Percentiles rank a stretch among this genome's conserved stretches.
phyloP scores from a whole-genome alignment of 2,329 filamentous ascomycete species.

The Sporothrix euskadiensis region DNA sequence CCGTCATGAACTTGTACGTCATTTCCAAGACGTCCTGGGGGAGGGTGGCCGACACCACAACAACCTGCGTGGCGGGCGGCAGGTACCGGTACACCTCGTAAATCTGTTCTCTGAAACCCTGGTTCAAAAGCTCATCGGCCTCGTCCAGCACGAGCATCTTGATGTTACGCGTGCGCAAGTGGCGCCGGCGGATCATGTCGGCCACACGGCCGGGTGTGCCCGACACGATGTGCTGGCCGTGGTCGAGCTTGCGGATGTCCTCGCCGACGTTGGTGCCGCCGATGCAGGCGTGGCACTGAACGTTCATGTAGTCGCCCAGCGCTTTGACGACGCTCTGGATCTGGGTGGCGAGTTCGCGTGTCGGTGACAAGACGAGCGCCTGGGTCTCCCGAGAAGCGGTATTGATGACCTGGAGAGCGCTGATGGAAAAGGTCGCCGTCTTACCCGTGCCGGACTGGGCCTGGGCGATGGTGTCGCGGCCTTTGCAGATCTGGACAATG shows the following conservation, averaged over 20 bases:
- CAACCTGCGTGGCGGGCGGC: slow-evolving; percentile 95
- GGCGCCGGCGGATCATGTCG: slow-evolving; percentile 62
- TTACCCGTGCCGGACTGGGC: slow-evolving; percentile 97
- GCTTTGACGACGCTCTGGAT: slow-evolving; percentile 99
- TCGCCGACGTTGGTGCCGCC: slow-evolving; percentile 97
- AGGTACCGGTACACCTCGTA: slow-evolving; percentile 98
- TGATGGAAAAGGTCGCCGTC: slow-evolving; percentile 94
- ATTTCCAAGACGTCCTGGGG: slow-evolving; percentile 98
- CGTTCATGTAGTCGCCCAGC: slow-evolving; percentile 99
- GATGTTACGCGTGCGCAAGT: slow-evolving; percentile 61
- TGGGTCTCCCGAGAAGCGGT: slow-evolving; percentile 90
- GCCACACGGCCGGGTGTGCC: slow-evolving; percentile 93
- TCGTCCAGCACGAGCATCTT: slow-evolving; percentile 65
- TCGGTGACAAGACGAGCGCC: slow-evolving; percentile 92
- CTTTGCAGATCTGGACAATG: slow-evolving; percentile 98
- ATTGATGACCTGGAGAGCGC: slow-evolving; percentile 93
- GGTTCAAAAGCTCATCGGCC: slow-evolving; percentile 71
- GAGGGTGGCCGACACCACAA: slow-evolving; percentile 93
- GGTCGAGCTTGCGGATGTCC: slow-evolving; percentile 95
- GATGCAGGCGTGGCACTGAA: slow-evolving; percentile 98
- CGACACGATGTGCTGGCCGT: slow-evolving; percentile 96
- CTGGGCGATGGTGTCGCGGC: slow-evolving; percentile 96
- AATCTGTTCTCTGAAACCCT: slow-evolving; percentile 96
- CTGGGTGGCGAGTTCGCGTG: slow-evolving; percentile 93
- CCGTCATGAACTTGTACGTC: slow-evolving; percentile 99